Percentiles rank a stretch among this genome's conserved stretches.
These are phyloP conservation scores for Fusarium stilboides DNA, from an alignment of 2,329 filamentous ascomycete species.

Conservation along the genomic window DNA sequence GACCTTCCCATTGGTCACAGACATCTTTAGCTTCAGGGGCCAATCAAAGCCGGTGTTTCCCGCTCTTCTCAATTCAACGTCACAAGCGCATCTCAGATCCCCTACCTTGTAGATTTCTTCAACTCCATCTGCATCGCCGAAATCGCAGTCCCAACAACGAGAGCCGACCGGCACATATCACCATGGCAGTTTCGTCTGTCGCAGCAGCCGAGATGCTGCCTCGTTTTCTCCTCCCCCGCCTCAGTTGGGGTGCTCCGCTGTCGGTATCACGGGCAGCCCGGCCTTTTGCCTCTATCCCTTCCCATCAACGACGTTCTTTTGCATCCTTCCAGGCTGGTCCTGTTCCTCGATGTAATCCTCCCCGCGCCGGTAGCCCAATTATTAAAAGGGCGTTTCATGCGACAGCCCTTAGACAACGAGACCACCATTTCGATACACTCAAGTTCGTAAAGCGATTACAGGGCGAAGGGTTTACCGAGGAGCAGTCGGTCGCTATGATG, in stretches of 20 bases:
- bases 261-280: slow-evolving; percentile 46
- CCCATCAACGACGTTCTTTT: slow-evolving; percentile 40
- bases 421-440: slow-evolving; percentile 98
- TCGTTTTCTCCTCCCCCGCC: slow-evolving; percentile 68
- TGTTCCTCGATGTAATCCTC: slow-evolving; percentile 21
- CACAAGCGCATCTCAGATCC: slow-evolving; percentile 35
- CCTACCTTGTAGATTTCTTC: slow-evolving; percentile 30
- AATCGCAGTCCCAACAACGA: slow-evolving; percentile 16
- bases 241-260: slow-evolving; percentile 65
- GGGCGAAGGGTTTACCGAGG: slow-evolving; percentile 93
- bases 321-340: slow-evolving; percentile 41
- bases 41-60: slow-evolving; percentile 50
- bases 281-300: slow-evolving; percentile 38
- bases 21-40: slow-evolving; percentile 8
- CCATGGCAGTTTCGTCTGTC: slow-evolving; percentile 50
- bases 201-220: slow-evolving; percentile 61
- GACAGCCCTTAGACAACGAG: slow-evolving; percentile 71
- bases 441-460: slow-evolving; percentile 95
- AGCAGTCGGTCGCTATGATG: slow-evolving; percentile 99
- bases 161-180: slow-evolving; percentile 3
- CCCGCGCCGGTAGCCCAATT: slow-evolving; percentile 41
- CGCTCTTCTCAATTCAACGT: slow-evolving; percentile 42
- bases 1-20: slow-evolving; percentile 33
- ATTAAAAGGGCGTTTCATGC: slow-evolving; percentile 75
- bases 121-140: slow-evolving; percentile 29